These are phyloP conservation scores for Cutaneotrichosporon sp. DNA, from an alignment of 1,284 basidiomycete species.

Conservation along the genomic window DNA sequence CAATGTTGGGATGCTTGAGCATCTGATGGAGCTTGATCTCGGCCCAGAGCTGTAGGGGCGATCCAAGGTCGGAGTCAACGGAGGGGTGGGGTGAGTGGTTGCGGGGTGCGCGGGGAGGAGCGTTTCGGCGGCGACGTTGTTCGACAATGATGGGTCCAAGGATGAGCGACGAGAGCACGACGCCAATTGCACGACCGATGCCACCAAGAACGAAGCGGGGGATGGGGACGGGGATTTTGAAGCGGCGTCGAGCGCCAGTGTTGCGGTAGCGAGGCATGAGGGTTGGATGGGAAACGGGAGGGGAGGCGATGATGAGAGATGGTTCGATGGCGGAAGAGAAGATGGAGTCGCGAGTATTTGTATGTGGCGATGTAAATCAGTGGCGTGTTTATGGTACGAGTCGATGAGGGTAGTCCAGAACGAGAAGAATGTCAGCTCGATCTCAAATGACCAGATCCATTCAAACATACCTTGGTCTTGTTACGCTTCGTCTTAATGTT, in stretches of 20 bases:
- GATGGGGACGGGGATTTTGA: neutral
- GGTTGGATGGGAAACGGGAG: neutral
- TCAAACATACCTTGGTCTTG: slow-evolving; percentile 74
- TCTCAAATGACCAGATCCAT: neutral
- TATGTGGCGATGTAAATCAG: neutral
- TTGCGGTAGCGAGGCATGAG: too few relatives aligned
- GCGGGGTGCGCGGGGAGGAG: neutral
- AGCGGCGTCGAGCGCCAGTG: neutral
- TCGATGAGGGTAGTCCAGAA: neutral
- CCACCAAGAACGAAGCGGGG: neutral
- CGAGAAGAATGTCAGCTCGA: neutral
- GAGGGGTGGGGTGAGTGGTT: neutral
- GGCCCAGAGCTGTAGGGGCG: slow-evolving; percentile 71
- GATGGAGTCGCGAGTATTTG: neutral
- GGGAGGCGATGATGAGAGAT: neutral
- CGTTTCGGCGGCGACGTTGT: neutral
- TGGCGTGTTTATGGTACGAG: neutral
- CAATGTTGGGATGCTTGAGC: slow-evolving; percentile 88
- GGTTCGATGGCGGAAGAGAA: neutral
- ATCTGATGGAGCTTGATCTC: slow-evolving; percentile 98
- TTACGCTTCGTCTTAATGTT: slow-evolving; percentile 86
- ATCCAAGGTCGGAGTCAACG: neutral
- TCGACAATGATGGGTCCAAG: neutral
- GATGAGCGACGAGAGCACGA: slow-evolving; percentile 11
- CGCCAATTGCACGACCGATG: slow-evolving; percentile 5